Percentiles rank a stretch among this genome's conserved stretches.
phyloP scores from a whole-genome alignment of 768 basidiomycete species.

The Calocybe indica region DNA sequence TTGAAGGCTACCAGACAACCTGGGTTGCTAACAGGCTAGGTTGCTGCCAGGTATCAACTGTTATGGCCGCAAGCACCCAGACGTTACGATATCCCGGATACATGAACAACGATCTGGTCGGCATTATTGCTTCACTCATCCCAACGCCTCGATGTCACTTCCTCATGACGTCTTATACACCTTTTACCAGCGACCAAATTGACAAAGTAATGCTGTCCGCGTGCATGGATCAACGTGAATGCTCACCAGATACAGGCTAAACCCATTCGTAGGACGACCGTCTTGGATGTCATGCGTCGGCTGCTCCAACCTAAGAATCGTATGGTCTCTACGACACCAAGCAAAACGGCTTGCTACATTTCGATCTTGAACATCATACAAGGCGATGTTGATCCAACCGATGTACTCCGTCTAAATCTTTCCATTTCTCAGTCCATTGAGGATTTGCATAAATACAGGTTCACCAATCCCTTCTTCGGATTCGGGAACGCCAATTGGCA shows the following conservation, averaged over 20 bases:
- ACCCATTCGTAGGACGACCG: conserved; percentile 92
- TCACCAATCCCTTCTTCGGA: conserved; percentile 94
- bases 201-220: conserved; percentile 65
- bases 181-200: conserved; percentile 94
- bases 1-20: neutral
- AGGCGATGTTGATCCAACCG: conserved; percentile 96
- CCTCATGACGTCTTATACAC: conserved; percentile 98
- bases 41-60: conserved; percentile 78
- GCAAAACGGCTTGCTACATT: conserved; percentile 92
- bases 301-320: conserved; percentile 97
- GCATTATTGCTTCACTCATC: conserved; percentile 93
- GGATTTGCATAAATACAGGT: conserved; percentile 44
- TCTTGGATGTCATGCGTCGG: conserved; percentile 97
- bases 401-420: conserved; percentile 45
- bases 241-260: conserved; percentile 58
- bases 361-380: conserved; percentile 98
- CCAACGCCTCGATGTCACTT: conserved; percentile 98
- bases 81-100: conserved; percentile 96
- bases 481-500: conserved; percentile 93
- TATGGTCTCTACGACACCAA: conserved; percentile 92
- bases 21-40: neutral
- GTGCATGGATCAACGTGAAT: neutral
- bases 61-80: conserved; percentile 96
- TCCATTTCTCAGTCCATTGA: neutral
- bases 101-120: conserved; percentile 99